These are phyloP conservation scores for Erucastrum elatum DNA, from an alignment of 345 rosid species.

Conservation along the genomic window DNA sequence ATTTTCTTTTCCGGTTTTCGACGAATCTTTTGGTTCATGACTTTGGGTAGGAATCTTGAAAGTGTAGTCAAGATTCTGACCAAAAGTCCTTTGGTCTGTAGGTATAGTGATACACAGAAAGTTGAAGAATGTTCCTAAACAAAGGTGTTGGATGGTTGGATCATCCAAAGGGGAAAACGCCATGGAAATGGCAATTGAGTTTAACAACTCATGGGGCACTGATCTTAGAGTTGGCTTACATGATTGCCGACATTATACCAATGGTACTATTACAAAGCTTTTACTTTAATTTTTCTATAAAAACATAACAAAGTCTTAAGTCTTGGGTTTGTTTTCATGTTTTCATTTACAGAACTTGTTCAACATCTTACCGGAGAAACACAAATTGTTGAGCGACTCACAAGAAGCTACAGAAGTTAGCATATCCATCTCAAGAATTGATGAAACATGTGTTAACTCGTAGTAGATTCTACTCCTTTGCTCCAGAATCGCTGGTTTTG, in stretches of 20 bases:
- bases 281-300: background rate
- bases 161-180: slow-evolving; percentile 48
- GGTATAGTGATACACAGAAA: slow-evolving; percentile 58
- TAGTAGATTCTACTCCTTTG: too few relatives aligned
- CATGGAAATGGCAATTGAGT: slow-evolving; percentile 48
- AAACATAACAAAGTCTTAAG: background rate
- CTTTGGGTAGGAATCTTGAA: background rate
- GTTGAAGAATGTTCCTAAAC: slow-evolving; percentile 55
- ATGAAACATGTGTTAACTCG: too few relatives aligned
- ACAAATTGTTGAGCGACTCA: slow-evolving; percentile 51
- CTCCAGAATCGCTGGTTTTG: too few relatives aligned
- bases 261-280: slow-evolving; percentile 44
- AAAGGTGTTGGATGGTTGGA: slow-evolving; percentile 79
- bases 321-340: background rate
- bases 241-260: slow-evolving; percentile 76
- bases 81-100: slow-evolving; percentile 13
- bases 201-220: slow-evolving; percentile 58
- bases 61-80: slow-evolving; percentile 14
- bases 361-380: slow-evolving; percentile 72
- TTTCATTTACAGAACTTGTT: slow-evolving; percentile 55
- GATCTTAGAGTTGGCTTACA: slow-evolving; percentile 64
- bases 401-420: slow-evolving; percentile 13
- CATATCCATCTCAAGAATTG: background rate
- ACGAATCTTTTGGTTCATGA: slow-evolving; percentile 24
- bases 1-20: background rate